Conservation (phyloP, 805 yeast genomes). For the Jamesozyma gamospora region DNA sequence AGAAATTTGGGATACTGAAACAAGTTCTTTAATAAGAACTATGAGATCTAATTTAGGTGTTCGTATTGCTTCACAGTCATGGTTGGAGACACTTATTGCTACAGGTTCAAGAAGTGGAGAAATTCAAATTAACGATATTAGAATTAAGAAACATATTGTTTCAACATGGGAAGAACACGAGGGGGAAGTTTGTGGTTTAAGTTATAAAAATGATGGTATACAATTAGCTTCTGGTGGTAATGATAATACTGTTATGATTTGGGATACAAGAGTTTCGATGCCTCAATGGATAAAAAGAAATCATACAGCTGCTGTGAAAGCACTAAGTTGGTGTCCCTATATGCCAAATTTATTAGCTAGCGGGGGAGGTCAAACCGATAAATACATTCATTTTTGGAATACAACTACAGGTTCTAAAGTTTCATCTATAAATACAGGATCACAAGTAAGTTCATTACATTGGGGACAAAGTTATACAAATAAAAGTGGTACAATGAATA, state of each 20-base stretch:
- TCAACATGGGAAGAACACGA: constrained; percentile 52
- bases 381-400: constrained; percentile 89
- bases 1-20: constrained; percentile 90
- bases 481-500: constrained; percentile 19
- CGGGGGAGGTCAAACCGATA: constrained; percentile 93
- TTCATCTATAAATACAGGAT: constrained; percentile 80
- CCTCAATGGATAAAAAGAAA: constrained; percentile 70
- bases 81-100: constrained; percentile 74
- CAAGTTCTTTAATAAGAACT: constrained; percentile 62
- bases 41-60: constrained; percentile 61
- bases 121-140: constrained; percentile 80
- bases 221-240: constrained; percentile 90
- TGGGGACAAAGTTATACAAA: constrained; percentile 59
- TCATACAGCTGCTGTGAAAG: constrained; percentile 93
- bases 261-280: constrained; percentile 69
- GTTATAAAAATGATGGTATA: constrained; percentile 74
- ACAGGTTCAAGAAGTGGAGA: constrained; percentile 85
- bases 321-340: constrained; percentile 90
- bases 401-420: constrained; percentile 80
- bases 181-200: constrained; percentile 89
- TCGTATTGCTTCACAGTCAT: constrained; percentile 72
- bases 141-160: constrained; percentile 69
- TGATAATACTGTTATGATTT: constrained; percentile 83
- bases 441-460: constrained; percentile 85
- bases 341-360: constrained; percentile 78